phyloP scores from a whole-genome alignment of 2,329 filamentous ascomycete genomes.

The Domatiomyces globalis region DNA sequence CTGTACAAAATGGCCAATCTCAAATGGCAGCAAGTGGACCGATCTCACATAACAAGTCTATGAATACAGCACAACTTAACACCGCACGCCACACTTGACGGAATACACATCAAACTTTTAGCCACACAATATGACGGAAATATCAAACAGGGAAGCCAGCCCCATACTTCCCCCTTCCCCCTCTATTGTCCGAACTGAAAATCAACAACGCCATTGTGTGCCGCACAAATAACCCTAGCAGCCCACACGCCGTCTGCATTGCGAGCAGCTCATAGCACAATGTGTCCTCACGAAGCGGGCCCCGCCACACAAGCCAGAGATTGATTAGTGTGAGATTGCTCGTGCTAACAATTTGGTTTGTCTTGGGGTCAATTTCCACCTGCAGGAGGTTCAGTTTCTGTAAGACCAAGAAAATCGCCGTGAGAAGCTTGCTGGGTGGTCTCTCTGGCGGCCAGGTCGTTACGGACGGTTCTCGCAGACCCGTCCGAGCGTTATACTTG shows the following conservation, averaged over 20 bases:
- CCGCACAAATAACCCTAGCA: constrained; percentile 71
- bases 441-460: constrained; percentile 55
- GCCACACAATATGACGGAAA: neutral
- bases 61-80: too few relatives aligned
- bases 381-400: constrained; percentile 53
- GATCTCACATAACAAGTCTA: too few relatives aligned
- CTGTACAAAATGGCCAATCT: too few relatives aligned
- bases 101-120: neutral
- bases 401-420: constrained; percentile 51
- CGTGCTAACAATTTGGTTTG: constrained; percentile 50
- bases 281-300: constrained; percentile 73
- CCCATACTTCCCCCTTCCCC: constrained; percentile 16
- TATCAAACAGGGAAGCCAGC: constrained; percentile 5
- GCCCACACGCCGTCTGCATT: constrained; percentile 62
- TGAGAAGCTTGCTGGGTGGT: constrained; percentile 54
- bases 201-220: constrained; percentile 76
- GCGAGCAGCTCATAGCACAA: constrained; percentile 64
- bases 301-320: constrained; percentile 90
- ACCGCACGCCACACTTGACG: too few relatives aligned
- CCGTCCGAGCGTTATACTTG: constrained; percentile 70
- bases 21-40: too few relatives aligned
- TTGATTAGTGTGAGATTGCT: constrained; percentile 91
- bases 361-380: constrained; percentile 49
- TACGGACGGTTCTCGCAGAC: constrained; percentile 71
- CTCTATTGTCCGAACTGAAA: constrained; percentile 71